A percentile compares a stretch with the other conserved stretches of the same genome.
Evolutionary conservation across 495 filamentous ascomycete species (phyloP).

Genomic region (Podospora pseudocomata): DNA sequence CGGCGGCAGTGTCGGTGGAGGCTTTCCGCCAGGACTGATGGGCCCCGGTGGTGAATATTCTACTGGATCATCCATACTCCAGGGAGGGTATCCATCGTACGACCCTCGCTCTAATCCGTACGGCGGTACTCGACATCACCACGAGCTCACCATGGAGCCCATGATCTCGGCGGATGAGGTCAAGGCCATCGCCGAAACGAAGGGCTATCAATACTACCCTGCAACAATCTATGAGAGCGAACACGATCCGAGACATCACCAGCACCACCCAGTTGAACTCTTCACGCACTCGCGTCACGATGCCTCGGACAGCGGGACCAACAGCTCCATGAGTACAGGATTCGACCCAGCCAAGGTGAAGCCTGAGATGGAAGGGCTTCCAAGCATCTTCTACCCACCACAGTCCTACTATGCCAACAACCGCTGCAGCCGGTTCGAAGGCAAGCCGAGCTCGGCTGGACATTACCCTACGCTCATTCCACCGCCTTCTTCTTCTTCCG

Average conservation of each 20-base stretch:
- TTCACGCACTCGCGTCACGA: conserved; percentile 38
- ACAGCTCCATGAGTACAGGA: conserved; percentile 23
- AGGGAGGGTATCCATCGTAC: conserved; percentile 31
- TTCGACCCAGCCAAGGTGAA: conserved; percentile 41
- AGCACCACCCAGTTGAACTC: conserved; percentile 42
- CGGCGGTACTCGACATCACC: conserved; percentile 40
- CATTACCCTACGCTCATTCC: conserved; percentile 44
- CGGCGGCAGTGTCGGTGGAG: conserved; percentile 48
- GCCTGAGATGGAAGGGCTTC: conserved; percentile 42
- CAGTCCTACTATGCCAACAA: conserved; percentile 33
- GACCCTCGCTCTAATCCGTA: conserved; percentile 40
- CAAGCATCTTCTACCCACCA: conserved; percentile 41
- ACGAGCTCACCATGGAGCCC: conserved; percentile 41
- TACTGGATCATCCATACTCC: conserved; percentile 33
- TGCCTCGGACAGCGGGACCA: conserved; percentile 29
- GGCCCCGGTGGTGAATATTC: conserved; percentile 36
- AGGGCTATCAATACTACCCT: conserved; percentile 48
- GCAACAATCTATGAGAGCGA: conserved; percentile 42
- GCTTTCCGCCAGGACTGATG: conserved; percentile 39
- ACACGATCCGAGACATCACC: conserved; percentile 35
- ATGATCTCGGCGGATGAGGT: conserved; percentile 46
- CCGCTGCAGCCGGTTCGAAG: conserved; percentile 43
- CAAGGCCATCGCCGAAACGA: conserved; percentile 42
- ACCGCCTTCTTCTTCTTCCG: conserved; percentile 19
- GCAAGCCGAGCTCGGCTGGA: conserved; percentile 41